Evolutionary conservation across 176 grass and related monocot species (phyloP).

Genomic region (Aegilops bicornis): DNA sequence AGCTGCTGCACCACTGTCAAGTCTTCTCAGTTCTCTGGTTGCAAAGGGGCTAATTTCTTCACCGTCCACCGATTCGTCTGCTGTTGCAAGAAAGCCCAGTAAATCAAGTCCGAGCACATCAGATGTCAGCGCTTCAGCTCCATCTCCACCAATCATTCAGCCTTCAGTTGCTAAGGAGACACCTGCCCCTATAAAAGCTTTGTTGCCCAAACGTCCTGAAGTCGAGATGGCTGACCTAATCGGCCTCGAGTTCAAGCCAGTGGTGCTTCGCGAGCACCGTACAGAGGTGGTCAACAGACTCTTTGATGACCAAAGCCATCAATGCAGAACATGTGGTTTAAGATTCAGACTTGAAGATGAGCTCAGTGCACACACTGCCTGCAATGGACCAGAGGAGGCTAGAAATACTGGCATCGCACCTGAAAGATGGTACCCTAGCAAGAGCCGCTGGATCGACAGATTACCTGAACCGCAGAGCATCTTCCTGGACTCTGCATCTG

Average conservation of each 20-base stretch:
- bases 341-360: constrained; percentile 69
- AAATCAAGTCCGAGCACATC: constrained; percentile 26
- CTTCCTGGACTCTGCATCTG: constrained; percentile 33
- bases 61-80: constrained; percentile 46
- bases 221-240: constrained; percentile 46
- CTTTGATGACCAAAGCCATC: constrained; percentile 65
- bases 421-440: constrained; percentile 76
- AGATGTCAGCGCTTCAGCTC: constrained; percentile 31
- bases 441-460: constrained; percentile 43
- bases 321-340: constrained; percentile 72
- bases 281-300: constrained; percentile 62
- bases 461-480: constrained; percentile 39
- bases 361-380: constrained; percentile 48
- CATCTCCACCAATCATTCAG: not conserved
- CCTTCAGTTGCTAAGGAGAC: constrained; percentile 35
- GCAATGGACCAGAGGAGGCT: constrained; percentile 39
- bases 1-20: constrained; percentile 70
- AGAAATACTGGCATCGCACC: constrained; percentile 39
- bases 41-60: constrained; percentile 92
- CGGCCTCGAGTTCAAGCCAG: constrained; percentile 75
- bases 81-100: constrained; percentile 12
- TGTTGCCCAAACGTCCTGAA: constrained; percentile 29
- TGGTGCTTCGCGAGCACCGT: constrained; percentile 70
- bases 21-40: constrained; percentile 88
- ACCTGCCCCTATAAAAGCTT: not conserved